Base-by-base conservation (phyloP, 805 yeast genomes). In the Ogataea kodamae region DNA sequence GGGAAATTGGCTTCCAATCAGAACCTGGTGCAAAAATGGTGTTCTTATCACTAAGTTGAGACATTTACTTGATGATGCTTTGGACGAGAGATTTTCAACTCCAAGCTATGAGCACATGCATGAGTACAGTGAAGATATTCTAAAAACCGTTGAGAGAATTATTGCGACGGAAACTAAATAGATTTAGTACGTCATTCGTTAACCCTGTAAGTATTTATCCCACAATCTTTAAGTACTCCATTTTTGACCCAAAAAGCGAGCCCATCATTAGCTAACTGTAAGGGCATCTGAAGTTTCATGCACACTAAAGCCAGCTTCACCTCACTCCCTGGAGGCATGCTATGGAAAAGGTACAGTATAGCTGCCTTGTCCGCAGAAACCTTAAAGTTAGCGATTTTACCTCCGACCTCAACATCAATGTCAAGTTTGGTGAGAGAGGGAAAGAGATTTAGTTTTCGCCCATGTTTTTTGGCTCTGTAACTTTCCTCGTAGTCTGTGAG, bases 1-100 rank as follows among this genome's bases (percentile, higher is more conserved):
- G 35, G 96, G 86, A 46, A 70, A 71, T n/a, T 89, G 97, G 97
- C 60, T 86, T 20, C 94, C 96, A 1, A 70, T 90, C 9, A 69
- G 85, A 42, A 86, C 96, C 1, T 90, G 97, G 97, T 82, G 95
- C 44, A 84, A 92, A 45, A 86, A 89, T 49, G 97, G 89, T 1
- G 95, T 90, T 2, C 62, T 90, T 28, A 70, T 89, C 18, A 82
- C 84, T 38, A 76, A 81, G 39, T 60, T 90, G 36, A 65, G 95
- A 48, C 51, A 60, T 8, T 54, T 86, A 28, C 57, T 90, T 19
- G 95, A 88, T 51, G 63, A 68, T 12, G 75, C 83, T 0, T 72
- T 90, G 35, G 81, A 74, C 25, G 69, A 67, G 14, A 76, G 76
- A 44, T 63, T 89, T 27, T 76, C 67, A 13, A 60, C 59, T 20